Base-by-base conservation (phyloP, 2,329 filamentous ascomycete species). In the Sclerotinia sclerotiorum region DNA sequence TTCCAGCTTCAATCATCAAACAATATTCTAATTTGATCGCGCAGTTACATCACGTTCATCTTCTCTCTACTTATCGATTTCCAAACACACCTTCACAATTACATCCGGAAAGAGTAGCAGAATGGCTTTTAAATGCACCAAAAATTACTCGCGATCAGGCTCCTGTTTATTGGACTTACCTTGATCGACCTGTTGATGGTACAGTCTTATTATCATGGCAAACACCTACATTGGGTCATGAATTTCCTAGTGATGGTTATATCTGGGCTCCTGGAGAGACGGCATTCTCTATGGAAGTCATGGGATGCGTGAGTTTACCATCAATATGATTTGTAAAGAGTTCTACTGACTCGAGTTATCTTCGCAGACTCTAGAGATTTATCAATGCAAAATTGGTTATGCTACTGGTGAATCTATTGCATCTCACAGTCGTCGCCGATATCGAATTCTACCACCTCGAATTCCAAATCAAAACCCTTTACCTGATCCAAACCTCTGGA, bases 111-210 rank as follows among this genome's bases (percentile, higher is more conserved):
- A 90, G 94, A 72, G 91, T 94, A 35, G 90, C 93, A 70, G 89
- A 92, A 76, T 94, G 92, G 84, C 86, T 98, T 70, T 84, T 94
- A 77, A 87, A 89, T 75, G 94, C 93, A 51, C 92, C 94, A 11
- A 90, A 92, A 77, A 90, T 97, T 71, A 90, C 94, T 74, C 91
- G 92, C 79, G 90, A 96, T 76, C 84, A 89, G 72, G 90, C 93
- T 61, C 88, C 94, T 3, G 94, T 99, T 84, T 92, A 90, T 80
- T 99, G 94, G 94, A 94, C 91, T 57, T 97, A 94, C 79, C 87
- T 98, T 68, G 88, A 95, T 74, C 86, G 88, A 65, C 94, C 94
- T 15, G 85, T 85, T 65, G 92, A 97, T 79, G 93, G 93, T 68
- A 90, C 89, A 11, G 86, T 97, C 56, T 87, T 95, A 77, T 84